These are phyloP conservation scores for Yamadazyma sp. DNA, from an alignment of 1,139 yeast genomes.

Conservation along the genomic window DNA sequence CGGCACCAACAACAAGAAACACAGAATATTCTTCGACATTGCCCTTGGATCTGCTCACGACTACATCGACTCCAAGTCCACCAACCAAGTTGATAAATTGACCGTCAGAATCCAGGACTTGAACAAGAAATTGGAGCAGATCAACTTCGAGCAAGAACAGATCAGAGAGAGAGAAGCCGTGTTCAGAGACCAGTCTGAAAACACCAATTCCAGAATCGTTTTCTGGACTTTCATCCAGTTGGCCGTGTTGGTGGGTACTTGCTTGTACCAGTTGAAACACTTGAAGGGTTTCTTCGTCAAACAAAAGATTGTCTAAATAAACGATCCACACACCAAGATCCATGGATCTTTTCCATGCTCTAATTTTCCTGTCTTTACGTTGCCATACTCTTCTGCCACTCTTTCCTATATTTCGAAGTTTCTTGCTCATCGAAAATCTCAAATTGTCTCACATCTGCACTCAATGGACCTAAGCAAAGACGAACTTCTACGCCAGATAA, in stretches of 20 bases:
- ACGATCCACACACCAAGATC: too few species aligned
- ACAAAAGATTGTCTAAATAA: constrained; percentile 45
- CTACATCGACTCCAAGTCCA: constrained; percentile 48
- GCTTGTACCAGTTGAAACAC: constrained; percentile 50
- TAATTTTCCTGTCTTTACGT: background rate
- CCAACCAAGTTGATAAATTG: constrained; percentile 44
- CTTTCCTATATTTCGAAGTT: background rate
- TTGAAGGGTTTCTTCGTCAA: constrained; percentile 53
- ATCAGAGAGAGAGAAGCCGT: constrained; percentile 50
- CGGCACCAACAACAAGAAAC: constrained; percentile 30
- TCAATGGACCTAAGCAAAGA: constrained; percentile 9
- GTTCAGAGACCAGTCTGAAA: constrained; percentile 49
- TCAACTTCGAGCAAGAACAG: constrained; percentile 47
- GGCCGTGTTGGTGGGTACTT: constrained; percentile 47
- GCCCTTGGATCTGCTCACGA: constrained; percentile 50
- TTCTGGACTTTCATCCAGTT: constrained; percentile 50
- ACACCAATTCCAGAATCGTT: constrained; percentile 47
- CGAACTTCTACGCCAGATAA: constrained; percentile 22
- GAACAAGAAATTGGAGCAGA: constrained; percentile 43
- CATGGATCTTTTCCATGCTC: background rate
- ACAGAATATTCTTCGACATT: constrained; percentile 47
- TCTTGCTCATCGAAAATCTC: constrained; percentile 1
- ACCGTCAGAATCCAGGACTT: constrained; percentile 39
- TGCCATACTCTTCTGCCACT: background rate
- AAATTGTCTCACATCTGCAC: background rate